Evolutionary conservation across 805 yeast genomes (phyloP).

Genomic region (Diddensiella caesifluorescens): DNA sequence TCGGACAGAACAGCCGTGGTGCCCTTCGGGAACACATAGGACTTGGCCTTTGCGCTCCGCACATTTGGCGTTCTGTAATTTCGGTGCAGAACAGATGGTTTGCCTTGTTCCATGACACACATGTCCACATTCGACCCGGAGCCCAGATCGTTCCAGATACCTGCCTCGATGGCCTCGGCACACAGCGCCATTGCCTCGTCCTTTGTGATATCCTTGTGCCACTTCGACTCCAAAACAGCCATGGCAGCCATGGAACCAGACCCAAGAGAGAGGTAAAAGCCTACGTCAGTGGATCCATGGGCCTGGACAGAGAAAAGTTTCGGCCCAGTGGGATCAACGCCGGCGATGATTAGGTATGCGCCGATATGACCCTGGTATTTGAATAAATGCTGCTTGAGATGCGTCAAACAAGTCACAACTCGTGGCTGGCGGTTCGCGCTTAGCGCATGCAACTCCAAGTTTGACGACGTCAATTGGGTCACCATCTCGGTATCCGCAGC

Average conservation of each 20-base stretch:
- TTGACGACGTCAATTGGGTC: constrained; percentile 85
- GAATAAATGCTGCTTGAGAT: constrained; percentile 92
- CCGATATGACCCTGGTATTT: constrained; percentile 97
- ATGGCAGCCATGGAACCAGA: constrained; percentile 98
- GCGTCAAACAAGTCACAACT: constrained; percentile 86
- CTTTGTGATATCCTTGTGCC: constrained; percentile 70
- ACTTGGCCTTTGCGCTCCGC: constrained; percentile 72
- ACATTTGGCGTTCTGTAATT: constrained; percentile 89
- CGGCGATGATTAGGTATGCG: constrained; percentile 97
- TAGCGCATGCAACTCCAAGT: constrained; percentile 83
- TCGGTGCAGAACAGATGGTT: constrained; percentile 67
- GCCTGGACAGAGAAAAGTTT: constrained; percentile 92
- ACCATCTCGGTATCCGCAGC: constrained; percentile 99
- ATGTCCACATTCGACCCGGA: constrained; percentile 97
- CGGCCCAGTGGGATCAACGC: constrained; percentile 94
- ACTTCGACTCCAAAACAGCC: constrained; percentile 89
- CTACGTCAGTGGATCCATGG: constrained; percentile 96
- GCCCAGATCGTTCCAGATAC: constrained; percentile 98
- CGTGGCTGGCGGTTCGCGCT: constrained; percentile 83
- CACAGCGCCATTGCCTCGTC: constrained; percentile 92
- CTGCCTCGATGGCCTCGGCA: constrained; percentile 90
- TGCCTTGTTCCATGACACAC: constrained; percentile 92
- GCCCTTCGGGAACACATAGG: constrained; percentile 84
- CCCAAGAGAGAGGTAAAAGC: constrained; percentile 86
- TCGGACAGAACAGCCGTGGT: constrained; percentile 83